Base-by-base conservation (phyloP, 495 filamentous ascomycete genomes). In the Clohesyomyces aquaticus region DNA sequence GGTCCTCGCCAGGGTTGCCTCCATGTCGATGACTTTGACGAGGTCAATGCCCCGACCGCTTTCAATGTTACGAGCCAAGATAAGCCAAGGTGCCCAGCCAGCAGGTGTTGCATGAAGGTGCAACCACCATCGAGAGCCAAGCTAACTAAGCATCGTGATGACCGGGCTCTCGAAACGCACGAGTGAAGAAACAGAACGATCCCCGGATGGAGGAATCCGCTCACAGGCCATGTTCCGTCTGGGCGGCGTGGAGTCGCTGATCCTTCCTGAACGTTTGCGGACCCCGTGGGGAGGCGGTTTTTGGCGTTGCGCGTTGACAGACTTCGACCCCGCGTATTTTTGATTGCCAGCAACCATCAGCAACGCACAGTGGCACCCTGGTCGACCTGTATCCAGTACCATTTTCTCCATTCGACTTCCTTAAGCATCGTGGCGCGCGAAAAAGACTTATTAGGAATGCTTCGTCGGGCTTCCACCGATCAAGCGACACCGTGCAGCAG, bases 41-140 rank as follows among this genome's bases (percentile, higher is more conserved):
- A 35, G 63, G 42, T 56, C 41, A 61, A 26, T 29, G 51, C 1
- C 52, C 45, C 19, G 3, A 19, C 4, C 21, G 45, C 12, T 41
- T 42, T 50, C 4, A 18, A 28, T 56, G 38, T 56, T 55, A 27
- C 51, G 41, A 55, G 63, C 63, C 63, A 66, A 66, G 63, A 38
- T 48, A 55, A 21, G 63, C 63, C 63, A 61, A 66, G 63, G 10
- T 38, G 57, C 63, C 57, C 51, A 56, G 50, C 42, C 18, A 54
- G 63, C 22, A 61, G 47, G 56, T 66, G 35, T 55, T 65, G 55
- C 32, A 38, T 18, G 55, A 22, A 16, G 35, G 55, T 65, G 62
- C 55, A 65, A 65, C 62, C 62, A 47, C 25, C 18, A 42, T 19
- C 45, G 53, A 46, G 29, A 42, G 61, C 61, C 61, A 64, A 64